Percentiles rank a stretch among this genome's conserved stretches.
phyloP scores from a whole-genome alignment of 306 rosid species.

The Canavalia gladiata region DNA sequence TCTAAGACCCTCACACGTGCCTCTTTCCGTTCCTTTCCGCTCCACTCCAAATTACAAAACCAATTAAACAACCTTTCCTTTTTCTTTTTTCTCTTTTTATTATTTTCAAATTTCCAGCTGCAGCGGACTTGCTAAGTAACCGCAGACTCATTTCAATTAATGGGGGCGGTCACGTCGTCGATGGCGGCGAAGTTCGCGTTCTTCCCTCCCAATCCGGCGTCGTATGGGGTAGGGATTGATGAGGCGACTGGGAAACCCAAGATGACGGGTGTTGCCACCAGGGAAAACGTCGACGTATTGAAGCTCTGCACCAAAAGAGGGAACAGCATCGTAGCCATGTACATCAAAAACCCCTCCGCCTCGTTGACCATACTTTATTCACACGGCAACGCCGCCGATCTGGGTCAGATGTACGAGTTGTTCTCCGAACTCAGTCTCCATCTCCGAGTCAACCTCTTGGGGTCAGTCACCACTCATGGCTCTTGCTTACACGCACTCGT shows the following conservation, averaged over 20 bases:
- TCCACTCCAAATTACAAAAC: background rate
- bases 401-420: constrained; percentile 95
- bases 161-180: constrained; percentile 95
- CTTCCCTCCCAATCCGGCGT: constrained; percentile 92
- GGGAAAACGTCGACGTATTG: constrained; percentile 86
- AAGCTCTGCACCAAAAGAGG: constrained; percentile 83
- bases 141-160: background rate
- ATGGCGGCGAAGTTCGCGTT: constrained; percentile 98
- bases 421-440: constrained; percentile 83
- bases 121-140: too few relatives aligned
- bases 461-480: constrained; percentile 55
- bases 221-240: constrained; percentile 67
- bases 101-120: too few relatives aligned
- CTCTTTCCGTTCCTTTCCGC: constrained; percentile 20
- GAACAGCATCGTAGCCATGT: constrained; percentile 73
- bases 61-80: background rate
- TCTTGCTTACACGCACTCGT: background rate
- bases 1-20: constrained; percentile 67
- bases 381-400: constrained; percentile 98
- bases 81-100: background rate
- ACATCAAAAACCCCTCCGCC: constrained; percentile 73
- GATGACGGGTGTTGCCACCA: constrained; percentile 62
- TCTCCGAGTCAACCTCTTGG: constrained; percentile 86
- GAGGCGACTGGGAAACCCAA: constrained; percentile 60
- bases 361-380: constrained; percentile 79